Base-by-base conservation (phyloP, 495 filamentous ascomycete genomes). In the Tuber aestivum region DNA sequence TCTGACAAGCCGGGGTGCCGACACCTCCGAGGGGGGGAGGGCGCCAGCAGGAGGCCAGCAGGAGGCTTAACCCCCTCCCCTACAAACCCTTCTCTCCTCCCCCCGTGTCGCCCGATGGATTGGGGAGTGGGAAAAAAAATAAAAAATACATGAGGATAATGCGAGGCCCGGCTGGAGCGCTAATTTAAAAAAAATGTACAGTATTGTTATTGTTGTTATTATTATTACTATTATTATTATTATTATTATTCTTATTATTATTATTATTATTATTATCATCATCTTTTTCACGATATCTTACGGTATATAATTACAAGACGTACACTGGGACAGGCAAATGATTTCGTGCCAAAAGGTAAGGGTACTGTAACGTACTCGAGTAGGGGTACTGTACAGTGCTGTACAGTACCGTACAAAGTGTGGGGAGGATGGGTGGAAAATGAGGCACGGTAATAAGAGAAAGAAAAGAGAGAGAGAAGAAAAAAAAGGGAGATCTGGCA, bases 1-100 rank as follows among this genome's bases (percentile, higher is more conserved):
- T 38, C 44, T 76, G 70, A 65, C 40, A 72, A 70, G 77, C 77
- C 77, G 77, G 72, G 73, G 76, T 78, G 74, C 77, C 77, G 77
- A 79, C 72, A 78, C 48, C 72, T 72, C 77, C 77, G 77, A 78
- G 75, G 68, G 56, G 44, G 70, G 40, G 38, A 41, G n/a, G n/a
- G n/a, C n/a, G n/a, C n/a, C n/a, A n/a, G n/a, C n/a, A 48, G 41
- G 70, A n/a, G 48, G 73, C 61, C 44, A 71, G 69, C 50, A 61
- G 50, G 50, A 61, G 50, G n/a, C 50, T 61, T 32, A 61, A 65
- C 27, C 56, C 27, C 56, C n/a, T 27, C 56, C n/a, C 56, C 23
- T 27, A 61, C 50, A 27, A 61, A 61, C n/a, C 50, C 50, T 65
- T 65, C 18, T 65, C 56, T 32, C 56, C 10, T 27, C 14, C 50